These are phyloP conservation scores for Gentiana straminea DNA, from an alignment of 257 asterid genomes.

Conservation along the genomic window DNA sequence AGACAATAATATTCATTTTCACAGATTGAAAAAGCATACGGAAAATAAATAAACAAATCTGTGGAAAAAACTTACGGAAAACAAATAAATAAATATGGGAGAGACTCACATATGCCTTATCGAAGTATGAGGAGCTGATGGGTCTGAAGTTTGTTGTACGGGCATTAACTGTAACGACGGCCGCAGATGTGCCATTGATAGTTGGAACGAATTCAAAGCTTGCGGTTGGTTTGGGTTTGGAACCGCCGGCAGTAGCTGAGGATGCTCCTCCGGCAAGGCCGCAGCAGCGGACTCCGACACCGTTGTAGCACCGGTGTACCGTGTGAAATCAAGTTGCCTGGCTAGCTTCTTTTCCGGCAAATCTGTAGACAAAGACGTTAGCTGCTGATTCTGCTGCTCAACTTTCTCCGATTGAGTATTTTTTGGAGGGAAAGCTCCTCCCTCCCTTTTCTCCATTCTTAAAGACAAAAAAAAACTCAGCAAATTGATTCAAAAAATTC, in stretches of 20 bases:
- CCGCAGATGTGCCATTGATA: conserved; percentile 20
- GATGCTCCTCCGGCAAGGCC: conserved; percentile 21
- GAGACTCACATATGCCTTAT: conserved; percentile 51
- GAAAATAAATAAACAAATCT: too few relatives aligned
- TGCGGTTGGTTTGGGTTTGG: conserved; percentile 13
- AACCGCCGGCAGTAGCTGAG: conserved; percentile 15
- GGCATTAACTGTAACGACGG: conserved; percentile 28
- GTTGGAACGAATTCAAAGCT: conserved; percentile 20
- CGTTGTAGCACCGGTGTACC: conserved; percentile 26
- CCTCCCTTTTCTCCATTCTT: conserved; percentile 68
- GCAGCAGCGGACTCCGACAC: conserved; percentile 3
- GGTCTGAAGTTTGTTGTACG: conserved; percentile 36
- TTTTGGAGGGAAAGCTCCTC: conserved; percentile 67
- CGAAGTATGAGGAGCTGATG: conserved; percentile 45
- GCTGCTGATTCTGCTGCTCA: conserved; percentile 28
- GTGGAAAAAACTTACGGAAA: background rate
- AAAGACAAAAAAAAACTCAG: conserved; percentile 5
- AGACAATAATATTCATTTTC: too few relatives aligned
- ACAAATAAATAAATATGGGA: conserved; percentile 6
- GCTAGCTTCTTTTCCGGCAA: conserved; percentile 80
- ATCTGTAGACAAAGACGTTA: conserved; percentile 18
- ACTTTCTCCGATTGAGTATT: conserved; percentile 42
- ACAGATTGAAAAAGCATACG: too few relatives aligned
- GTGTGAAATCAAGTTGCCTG: conserved; percentile 95
- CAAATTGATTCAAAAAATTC: background rate